A percentile compares a stretch with the other conserved stretches of the same genome.
These are phyloP conservation scores for Sporobolomyces phaffii DNA, from an alignment of 768 basidiomycete species.

Conservation along the genomic window DNA sequence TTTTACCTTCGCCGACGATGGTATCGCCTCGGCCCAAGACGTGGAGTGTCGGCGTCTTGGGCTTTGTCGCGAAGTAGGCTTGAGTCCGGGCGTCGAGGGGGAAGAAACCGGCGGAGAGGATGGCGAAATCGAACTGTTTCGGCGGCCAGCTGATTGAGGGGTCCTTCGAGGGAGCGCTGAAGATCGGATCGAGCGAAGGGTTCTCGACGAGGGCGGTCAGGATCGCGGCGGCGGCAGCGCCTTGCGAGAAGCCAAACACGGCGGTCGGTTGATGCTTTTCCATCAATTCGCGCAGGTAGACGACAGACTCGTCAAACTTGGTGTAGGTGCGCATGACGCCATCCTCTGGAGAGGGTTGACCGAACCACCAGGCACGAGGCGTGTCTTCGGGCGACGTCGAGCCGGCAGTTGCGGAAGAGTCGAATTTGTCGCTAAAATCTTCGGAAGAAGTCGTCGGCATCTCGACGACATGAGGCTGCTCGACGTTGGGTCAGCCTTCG, in stretches of 20 bases:
- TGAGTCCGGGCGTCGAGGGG: conserved; percentile 24
- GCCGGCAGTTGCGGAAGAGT: conserved; percentile 18
- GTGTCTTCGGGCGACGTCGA: conserved; percentile 14
- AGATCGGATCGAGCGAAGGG: conserved; percentile 33
- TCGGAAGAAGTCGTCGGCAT: conserved; percentile 26
- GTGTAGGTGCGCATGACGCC: conserved; percentile 3
- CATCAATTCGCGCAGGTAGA: conserved; percentile 27
- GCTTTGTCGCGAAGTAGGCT: conserved; percentile 45
- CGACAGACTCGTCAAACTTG: conserved; percentile 27
- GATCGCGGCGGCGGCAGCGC: conserved; percentile 28
- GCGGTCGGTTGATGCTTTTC: conserved; percentile 32
- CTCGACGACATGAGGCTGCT: conserved; percentile 29
- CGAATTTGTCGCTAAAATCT: conserved; percentile 37
- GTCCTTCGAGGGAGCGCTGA: conserved; percentile 8
- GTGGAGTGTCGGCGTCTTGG: conserved; percentile 68
- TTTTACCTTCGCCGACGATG: conserved; percentile 51
- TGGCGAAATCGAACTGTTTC: conserved; percentile 30
- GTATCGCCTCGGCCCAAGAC: conserved; percentile 71
- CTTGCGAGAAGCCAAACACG: conserved; percentile 27
- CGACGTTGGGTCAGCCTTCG: not conserved
- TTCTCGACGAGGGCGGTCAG: conserved; percentile 28
- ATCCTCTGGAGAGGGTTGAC: conserved; percentile 1
- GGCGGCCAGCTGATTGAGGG: conserved; percentile 20
- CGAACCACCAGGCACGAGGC: conserved; percentile 36
- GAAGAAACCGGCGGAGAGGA: conserved; percentile 31